These are phyloP conservation scores for Candida sanyaensis DNA, from an alignment of 1,139 yeast genomes.

Conservation along the genomic window DNA sequence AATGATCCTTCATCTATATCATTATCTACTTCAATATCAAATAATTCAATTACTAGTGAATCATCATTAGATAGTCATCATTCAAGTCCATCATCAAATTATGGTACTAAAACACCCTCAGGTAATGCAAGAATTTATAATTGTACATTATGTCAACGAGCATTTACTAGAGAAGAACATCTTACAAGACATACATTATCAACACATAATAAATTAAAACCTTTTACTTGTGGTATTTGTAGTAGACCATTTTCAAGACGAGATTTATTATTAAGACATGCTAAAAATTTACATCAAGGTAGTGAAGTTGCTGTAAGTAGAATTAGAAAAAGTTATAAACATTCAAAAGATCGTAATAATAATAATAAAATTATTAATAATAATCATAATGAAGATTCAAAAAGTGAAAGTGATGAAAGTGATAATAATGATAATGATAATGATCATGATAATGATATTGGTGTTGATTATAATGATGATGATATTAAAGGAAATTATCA, in stretches of 20 bases:
- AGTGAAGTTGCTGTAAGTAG: conserved; percentile 50
- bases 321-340: conserved; percentile 40
- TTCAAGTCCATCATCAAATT: conserved; percentile 13
- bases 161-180: conserved; percentile 52
- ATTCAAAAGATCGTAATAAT: conserved; percentile 16
- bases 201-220: conserved; percentile 50
- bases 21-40: conserved; percentile 1
- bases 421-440: conserved; percentile 1
- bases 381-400: not conserved
- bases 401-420: conserved; percentile 4
- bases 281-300: conserved; percentile 87
- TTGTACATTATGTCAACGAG: conserved; percentile 45
- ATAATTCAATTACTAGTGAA: conserved; percentile 2
- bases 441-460: not conserved
- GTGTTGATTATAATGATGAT: not conserved
- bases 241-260: conserved; percentile 92
- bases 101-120: conserved; percentile 46
- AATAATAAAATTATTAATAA: no score
- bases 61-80: conserved; percentile 1
- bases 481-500: conserved; percentile 2
- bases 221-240: conserved; percentile 86
- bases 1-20: not conserved
- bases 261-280: conserved; percentile 88
- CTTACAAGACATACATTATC: conserved; percentile 45
- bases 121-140: conserved; percentile 48